Conservation (phyloP, 2,329 filamentous ascomycete genomes). For the Annulohypoxylon truncatum region DNA sequence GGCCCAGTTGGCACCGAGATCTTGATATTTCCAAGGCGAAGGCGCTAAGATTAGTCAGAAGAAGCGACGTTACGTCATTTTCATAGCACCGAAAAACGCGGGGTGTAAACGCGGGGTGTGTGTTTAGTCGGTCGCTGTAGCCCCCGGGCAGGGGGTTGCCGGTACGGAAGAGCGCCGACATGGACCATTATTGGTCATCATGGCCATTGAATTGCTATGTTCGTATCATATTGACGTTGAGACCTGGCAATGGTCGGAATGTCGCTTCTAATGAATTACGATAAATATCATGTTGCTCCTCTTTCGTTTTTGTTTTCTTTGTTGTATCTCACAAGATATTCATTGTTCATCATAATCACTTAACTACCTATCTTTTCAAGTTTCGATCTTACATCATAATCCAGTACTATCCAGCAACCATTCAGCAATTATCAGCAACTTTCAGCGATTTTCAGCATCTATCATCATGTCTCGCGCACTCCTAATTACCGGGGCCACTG, state of each 20-base stretch:
- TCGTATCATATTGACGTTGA: slow-evolving; percentile 31
- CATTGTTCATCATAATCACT: background rate
- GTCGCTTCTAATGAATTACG: background rate
- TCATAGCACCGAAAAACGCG: too few species aligned
- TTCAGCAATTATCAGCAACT: too few species aligned
- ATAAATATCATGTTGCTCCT: slow-evolving; percentile 5
- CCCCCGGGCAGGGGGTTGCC: slow-evolving; percentile 11
- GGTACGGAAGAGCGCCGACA: slow-evolving; percentile 22
- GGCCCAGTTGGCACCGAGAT: slow-evolving; percentile 16
- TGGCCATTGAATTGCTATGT: slow-evolving; percentile 11
- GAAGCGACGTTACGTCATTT: background rate
- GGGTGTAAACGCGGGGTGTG: slow-evolving; percentile 12
- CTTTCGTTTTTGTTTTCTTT: background rate
- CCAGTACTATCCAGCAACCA: background rate
- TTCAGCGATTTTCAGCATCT: background rate
- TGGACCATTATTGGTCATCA: slow-evolving; percentile 22
- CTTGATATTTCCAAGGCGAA: background rate
- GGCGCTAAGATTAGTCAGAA: background rate
- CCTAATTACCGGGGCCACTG: slow-evolving; percentile 53
- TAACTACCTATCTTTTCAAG: background rate
- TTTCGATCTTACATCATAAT: background rate
- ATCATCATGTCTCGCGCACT: slow-evolving; percentile 41
- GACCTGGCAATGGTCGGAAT: background rate
- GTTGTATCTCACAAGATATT: background rate
- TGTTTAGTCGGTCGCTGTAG: slow-evolving; percentile 27